Conservation (phyloP, 1,284 basidiomycete species). For the Sporisorium reilianum region DNA sequence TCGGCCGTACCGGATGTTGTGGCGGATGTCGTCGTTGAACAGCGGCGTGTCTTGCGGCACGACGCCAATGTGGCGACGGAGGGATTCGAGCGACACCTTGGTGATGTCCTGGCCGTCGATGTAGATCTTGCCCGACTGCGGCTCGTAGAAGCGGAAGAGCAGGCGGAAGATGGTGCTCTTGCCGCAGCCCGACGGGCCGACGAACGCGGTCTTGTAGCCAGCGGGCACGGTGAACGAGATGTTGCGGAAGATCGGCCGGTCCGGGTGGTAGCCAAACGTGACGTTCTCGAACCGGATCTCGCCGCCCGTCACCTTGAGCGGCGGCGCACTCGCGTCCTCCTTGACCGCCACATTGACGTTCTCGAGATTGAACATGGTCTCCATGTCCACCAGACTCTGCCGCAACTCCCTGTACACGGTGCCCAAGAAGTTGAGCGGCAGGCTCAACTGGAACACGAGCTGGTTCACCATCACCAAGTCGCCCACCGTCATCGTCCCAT, state of each 20-base stretch:
- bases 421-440: conserved; percentile 96
- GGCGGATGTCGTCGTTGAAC: conserved; percentile 93
- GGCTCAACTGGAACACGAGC: conserved; percentile 95
- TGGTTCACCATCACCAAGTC: conserved; percentile 99
- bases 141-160: conserved; percentile 93
- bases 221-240: conserved; percentile 86
- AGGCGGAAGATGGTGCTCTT: conserved; percentile 96
- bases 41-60: conserved; percentile 98
- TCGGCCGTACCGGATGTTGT: conserved; percentile 94
- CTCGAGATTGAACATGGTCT: conserved; percentile 90
- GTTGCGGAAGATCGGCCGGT: conserved; percentile 88
- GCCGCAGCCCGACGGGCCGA: conserved; percentile 96
- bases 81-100: conserved; percentile 78
- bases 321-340: conserved; percentile 79
- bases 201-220: conserved; percentile 94
- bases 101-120: conserved; percentile 89
- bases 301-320: conserved; percentile 80
- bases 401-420: conserved; percentile 96
- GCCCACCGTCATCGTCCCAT: conserved; percentile 96
- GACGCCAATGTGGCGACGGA: conserved; percentile 85
- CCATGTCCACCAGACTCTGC: conserved; percentile 96
- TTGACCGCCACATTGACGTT: conserved; percentile 82
- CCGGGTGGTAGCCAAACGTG: conserved; percentile 88
- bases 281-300: conserved; percentile 94
- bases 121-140: conserved; percentile 81